phyloP scores from a whole-genome alignment of 352 stramenopile species.

The Phytophthora capsici region DNA sequence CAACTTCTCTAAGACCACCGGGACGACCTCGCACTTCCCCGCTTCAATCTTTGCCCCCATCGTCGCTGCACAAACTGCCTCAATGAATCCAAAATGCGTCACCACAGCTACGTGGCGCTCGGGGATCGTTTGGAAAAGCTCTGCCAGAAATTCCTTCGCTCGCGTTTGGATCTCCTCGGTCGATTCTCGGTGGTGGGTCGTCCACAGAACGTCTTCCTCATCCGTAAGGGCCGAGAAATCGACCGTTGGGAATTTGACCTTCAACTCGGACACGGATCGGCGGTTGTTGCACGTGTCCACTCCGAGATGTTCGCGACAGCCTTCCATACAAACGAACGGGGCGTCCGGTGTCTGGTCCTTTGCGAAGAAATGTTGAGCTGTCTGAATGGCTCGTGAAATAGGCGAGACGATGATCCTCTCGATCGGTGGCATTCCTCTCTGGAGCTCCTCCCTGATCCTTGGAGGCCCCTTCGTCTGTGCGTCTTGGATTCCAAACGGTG shows the following conservation, averaged over 20 bases:
- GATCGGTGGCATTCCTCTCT: constrained; percentile 64
- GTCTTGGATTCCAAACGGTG: constrained; percentile 56
- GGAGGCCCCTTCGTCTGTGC: constrained; percentile 47
- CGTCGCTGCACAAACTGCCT: constrained; percentile 54
- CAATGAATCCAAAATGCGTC: constrained; percentile 75
- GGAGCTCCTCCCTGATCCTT: constrained; percentile 43
- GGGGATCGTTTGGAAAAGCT: constrained; percentile 60
- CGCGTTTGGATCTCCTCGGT: constrained; percentile 58
- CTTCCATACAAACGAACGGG: constrained; percentile 66
- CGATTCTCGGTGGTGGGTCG: constrained; percentile 59
- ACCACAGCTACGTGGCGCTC: constrained; percentile 66
- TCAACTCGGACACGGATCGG: constrained; percentile 47
- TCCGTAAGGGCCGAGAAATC: constrained; percentile 63
- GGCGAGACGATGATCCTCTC: constrained; percentile 54
- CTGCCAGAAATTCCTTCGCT: constrained; percentile 52
- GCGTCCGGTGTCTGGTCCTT: constrained; percentile 31
- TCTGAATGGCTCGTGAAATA: constrained; percentile 73
- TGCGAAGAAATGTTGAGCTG: constrained; percentile 62
- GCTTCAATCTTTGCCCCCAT: constrained; percentile 37
- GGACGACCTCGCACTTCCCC: constrained; percentile 55
- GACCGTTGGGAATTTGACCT: constrained; percentile 59
- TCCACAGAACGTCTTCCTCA: constrained; percentile 64
- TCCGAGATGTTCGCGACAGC: constrained; percentile 66
- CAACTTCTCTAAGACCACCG: constrained; percentile 45
- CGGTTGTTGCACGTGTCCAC: constrained; percentile 76